Evolutionary conservation across 1,284 basidiomycete species (phyloP), one percentile per base, ranked within the genome.

Genomic region (Leccinum angustisporum): DNA sequence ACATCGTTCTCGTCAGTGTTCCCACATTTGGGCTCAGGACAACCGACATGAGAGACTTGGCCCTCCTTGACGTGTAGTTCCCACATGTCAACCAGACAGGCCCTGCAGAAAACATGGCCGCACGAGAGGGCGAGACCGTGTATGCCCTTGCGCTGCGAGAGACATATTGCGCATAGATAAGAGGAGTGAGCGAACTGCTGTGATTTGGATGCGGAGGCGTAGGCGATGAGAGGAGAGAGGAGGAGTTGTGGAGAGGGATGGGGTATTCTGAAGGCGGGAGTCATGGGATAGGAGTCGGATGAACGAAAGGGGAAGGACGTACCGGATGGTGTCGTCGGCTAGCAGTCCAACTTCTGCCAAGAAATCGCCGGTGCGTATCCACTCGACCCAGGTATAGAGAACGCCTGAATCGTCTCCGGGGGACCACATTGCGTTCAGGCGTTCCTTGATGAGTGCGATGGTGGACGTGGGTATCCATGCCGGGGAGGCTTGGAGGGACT

Each of bases 61-160:
- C 91, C 91, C 72, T 94, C 91, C 56, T 76, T 77, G 59, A 94
- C 88, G 68, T 86, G 87, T 52, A 92, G 72, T 58, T 81, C 80
- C 89, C 91, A 94, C 70, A 88, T 92, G 65, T 89, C 86, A 58
- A 80, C 78, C 43, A 94, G 73, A 71, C 91, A 94, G 9, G 80
- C 70, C 27, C 83, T 81, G 72, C 91, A 94, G 71, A 92, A 92
- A 16, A 91, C 81, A 72, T 93, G 91, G 2, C 73, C 71, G 70
- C 92, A 94, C 3, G 61, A 66, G 27, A 94, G 78, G 61, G 83
- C 78, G 11, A 92, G 69, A 70, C 91, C 92, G 63, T 83, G 81
- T 0, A 82, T 77, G 51, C 92, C 92, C 70, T 90, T 91, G 63
- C 84, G 76, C 3, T 83, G 81, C 21, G 81, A 80, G n/a, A 93